phyloP scores from a whole-genome alignment of 495 filamentous ascomycete genomes.

The Penicillium dipodomyicola region DNA sequence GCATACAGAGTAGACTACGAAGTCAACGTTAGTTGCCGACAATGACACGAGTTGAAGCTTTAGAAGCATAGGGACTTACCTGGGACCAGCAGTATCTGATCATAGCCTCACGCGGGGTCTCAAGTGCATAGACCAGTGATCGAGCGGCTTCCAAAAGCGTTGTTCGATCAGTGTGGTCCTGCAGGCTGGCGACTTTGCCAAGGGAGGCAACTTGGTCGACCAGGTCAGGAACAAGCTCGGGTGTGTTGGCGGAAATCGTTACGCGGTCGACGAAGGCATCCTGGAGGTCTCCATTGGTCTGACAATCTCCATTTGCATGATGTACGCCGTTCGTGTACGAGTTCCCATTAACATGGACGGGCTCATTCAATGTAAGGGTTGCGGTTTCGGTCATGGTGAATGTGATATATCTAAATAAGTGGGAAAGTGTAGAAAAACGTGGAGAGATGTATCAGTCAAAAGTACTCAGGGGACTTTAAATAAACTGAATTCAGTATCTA shows the following conservation, averaged over 20 bases:
- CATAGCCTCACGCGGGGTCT: slow-evolving; percentile 45
- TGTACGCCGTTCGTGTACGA: not conserved
- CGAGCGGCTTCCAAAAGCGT: slow-evolving; percentile 33
- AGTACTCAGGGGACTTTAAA: not conserved
- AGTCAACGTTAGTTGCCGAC: not conserved
- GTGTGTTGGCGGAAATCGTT: slow-evolving; percentile 27
- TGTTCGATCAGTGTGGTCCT: slow-evolving; percentile 20
- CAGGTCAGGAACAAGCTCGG: slow-evolving; percentile 26
- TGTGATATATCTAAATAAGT: not conserved
- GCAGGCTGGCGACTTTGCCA: slow-evolving; percentile 19
- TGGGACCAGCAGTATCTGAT: slow-evolving; percentile 42
- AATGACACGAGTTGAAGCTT: not conserved
- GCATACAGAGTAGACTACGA: slow-evolving; percentile 23
- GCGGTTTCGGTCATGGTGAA: not conserved
- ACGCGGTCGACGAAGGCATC: slow-evolving; percentile 17
- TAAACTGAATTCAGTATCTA: not conserved
- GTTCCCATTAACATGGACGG: not conserved
- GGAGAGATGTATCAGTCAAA: not conserved
- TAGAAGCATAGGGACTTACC: slow-evolving; percentile 13
- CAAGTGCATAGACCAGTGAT: slow-evolving; percentile 33
- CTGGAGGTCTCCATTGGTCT: not conserved
- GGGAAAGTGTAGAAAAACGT: not conserved
- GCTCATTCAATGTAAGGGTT: not conserved
- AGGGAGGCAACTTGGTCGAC: slow-evolving; percentile 24
- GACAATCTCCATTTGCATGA: not conserved